These are phyloP conservation scores for Cucurbitaria berberidis DNA, from an alignment of 2,329 filamentous ascomycete genomes.

Conservation along the genomic window DNA sequence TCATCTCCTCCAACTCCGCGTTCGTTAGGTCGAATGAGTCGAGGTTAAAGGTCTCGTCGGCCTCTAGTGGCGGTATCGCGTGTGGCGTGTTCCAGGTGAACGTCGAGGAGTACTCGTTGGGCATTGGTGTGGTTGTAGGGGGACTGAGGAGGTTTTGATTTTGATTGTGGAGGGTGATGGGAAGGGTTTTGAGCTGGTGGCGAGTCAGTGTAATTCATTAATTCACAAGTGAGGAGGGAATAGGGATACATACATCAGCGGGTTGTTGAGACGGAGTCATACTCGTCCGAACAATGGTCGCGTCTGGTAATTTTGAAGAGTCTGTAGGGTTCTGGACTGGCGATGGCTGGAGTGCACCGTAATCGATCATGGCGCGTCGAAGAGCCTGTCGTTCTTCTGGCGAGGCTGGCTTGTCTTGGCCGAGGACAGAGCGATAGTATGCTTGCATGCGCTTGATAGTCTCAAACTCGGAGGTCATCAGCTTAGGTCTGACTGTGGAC, in stretches of 20 bases:
- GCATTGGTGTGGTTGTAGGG: conserved; percentile 29
- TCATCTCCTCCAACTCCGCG: conserved; percentile 47
- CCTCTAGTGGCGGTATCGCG: conserved; percentile 34
- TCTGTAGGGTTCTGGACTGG: conserved; percentile 46
- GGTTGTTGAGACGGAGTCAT: conserved; percentile 7
- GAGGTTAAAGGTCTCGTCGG: conserved; percentile 41
- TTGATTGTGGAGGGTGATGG: conserved; percentile 13
- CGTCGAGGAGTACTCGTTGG: conserved; percentile 27
- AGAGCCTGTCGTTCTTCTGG: conserved; percentile 48
- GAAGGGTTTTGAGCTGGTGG: conserved; percentile 10
- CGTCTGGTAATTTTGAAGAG: conserved; percentile 20
- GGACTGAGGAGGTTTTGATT: conserved; percentile 23
- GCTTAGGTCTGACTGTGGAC: neutral
- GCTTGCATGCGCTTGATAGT: conserved; percentile 53
- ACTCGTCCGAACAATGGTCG: conserved; percentile 14
- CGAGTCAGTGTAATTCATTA: conserved; percentile 4
- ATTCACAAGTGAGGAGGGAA: too few species aligned
- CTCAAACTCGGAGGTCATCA: conserved; percentile 40
- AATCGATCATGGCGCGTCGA: conserved; percentile 49
- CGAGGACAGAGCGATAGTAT: conserved; percentile 46
- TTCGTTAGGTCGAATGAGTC: conserved; percentile 43
- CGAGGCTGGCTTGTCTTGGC: conserved; percentile 44
- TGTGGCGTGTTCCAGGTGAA: conserved; percentile 34
- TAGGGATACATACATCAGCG: conserved; percentile 1
- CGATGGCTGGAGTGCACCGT: conserved; percentile 48